Percentiles rank a stretch among this genome's conserved stretches.
Conservation (phyloP, 2,329 filamentous ascomycete species). For the Aspergillus chevalieri region DNA sequence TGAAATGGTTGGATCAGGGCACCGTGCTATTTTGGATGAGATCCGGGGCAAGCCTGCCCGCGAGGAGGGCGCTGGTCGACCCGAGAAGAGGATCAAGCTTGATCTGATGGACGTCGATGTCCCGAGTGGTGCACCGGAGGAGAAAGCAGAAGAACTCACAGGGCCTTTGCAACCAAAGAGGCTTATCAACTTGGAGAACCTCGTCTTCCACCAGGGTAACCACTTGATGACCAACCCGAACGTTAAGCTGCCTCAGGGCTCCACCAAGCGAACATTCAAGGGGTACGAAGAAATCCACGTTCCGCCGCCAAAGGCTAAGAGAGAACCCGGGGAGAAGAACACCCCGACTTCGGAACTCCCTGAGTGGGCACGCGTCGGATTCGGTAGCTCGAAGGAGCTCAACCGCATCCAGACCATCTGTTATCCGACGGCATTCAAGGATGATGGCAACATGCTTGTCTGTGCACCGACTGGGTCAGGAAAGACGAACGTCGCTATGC, state of each 20-base stretch:
- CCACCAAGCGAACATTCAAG: conserved; percentile 92
- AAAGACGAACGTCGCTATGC: conserved; percentile 98
- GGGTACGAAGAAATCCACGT: conserved; percentile 99
- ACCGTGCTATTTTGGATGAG: conserved; percentile 82
- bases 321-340: conserved; percentile 70
- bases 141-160: conserved; percentile 49
- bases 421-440: conserved; percentile 81
- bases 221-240: conserved; percentile 99
- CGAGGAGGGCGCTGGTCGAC: conserved; percentile 52
- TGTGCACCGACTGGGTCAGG: conserved; percentile 96
- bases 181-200: conserved; percentile 87
- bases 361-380: conserved; percentile 83
- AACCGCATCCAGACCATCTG: conserved; percentile 96
- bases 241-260: conserved; percentile 86
- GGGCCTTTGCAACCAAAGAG: conserved; percentile 81
- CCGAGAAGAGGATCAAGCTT: conserved; percentile 76
- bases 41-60: conserved; percentile 63
- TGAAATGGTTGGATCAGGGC: conserved; percentile 84
- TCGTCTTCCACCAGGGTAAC: conserved; percentile 95
- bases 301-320: conserved; percentile 81
- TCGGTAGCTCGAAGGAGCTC: conserved; percentile 76
- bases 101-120: conserved; percentile 83
- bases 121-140: conserved; percentile 50
- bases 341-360: conserved; percentile 84
- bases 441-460: conserved; percentile 95